A percentile compares a stretch with the other conserved stretches of the same genome.
These are phyloP conservation scores for Neophaeococcomyces mojaviensis DNA, from an alignment of 2,329 filamentous ascomycete genomes.

Conservation along the genomic window DNA sequence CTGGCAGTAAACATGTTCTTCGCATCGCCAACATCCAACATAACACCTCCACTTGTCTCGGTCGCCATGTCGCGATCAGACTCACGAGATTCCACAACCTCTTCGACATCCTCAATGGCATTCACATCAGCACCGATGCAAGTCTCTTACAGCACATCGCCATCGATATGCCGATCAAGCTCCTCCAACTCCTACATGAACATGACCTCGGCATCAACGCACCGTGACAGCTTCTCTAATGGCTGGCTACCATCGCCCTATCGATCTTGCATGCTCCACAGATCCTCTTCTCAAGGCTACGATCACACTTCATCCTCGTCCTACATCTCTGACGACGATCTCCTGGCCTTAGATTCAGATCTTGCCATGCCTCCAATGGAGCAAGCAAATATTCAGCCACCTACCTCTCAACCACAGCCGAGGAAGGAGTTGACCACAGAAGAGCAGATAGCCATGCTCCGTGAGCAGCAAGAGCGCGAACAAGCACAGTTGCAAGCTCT, in stretches of 20 bases:
- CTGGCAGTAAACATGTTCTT: constrained; percentile 18
- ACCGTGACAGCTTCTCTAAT: constrained; percentile 20
- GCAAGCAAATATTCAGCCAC: constrained; percentile 6
- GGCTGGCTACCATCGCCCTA: constrained; percentile 22
- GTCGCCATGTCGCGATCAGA: constrained; percentile 24
- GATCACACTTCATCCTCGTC: constrained; percentile 11
- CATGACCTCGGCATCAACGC: constrained; percentile 16
- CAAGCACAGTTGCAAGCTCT: constrained; percentile 12
- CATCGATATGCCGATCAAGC: constrained; percentile 14
- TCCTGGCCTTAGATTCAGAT: constrained; percentile 14
- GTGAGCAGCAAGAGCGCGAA: constrained; percentile 21
- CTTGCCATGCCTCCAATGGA: constrained; percentile 17
- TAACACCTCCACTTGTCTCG: constrained; percentile 21
- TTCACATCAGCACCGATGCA: constrained; percentile 16
- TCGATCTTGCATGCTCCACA: constrained; percentile 19
- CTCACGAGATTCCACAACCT: constrained; percentile 21
- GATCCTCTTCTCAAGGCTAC: constrained; percentile 12
- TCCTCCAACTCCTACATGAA: constrained; percentile 14
- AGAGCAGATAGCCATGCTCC: constrained; percentile 22
- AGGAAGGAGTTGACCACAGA: constrained; percentile 22
- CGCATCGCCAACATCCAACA: constrained; percentile 20
- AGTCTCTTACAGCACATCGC: constrained; percentile 17
- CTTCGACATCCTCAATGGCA: constrained; percentile 5
- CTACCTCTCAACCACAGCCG: constrained; percentile 4
- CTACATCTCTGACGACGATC: constrained; percentile 23